Base-by-base conservation (phyloP, 768 basidiomycete genomes). In the Termitomyces sp. region DNA sequence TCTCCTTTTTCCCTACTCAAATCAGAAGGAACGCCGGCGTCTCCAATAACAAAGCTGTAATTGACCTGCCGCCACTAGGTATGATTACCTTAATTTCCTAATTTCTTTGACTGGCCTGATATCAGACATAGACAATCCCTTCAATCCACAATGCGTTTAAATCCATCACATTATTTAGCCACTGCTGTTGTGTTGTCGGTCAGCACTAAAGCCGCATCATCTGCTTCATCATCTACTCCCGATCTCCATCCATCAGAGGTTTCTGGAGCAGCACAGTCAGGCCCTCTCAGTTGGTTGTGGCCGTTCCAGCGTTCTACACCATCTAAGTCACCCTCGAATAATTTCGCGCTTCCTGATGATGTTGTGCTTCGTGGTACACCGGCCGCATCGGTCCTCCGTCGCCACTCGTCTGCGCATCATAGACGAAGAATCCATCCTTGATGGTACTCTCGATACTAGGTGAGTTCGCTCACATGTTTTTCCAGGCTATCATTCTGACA, bases 381-480 rank as follows among this genome's bases (percentile, higher is more conserved):
- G 15, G 62, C 64, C 3, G 58, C 62, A 2, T 60, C 60, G 1
- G 56, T 60, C 29, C 60, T 66, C 42, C 66, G 68, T 29, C 63
- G 66, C 34, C 61, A 55, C 31, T 58, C 56, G 15, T 62, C 66
- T 47, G 57, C 42, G n/a, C 65, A 54, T 32, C 67, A 65, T 17
- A 52, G 68, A 37, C 62, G 68, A 56, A 48, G 68, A 54, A 58
- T 63, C 11, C 67, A 66, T 53, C 65, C 67, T 31, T 68, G 54
- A 66, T 34, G 46, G 29, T 45, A 34, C 29, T 17, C 12, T 34
- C 38, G 1, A 25, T 54, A 46, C 6, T 29, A 48, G 15, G 57
- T 38, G 25, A 10, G 37, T 29, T 11, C 12, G 32, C 14, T 48
- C 11, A 4, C 36, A 29, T 5, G 25, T 34, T 29, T 31, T 1